Evolutionary conservation across 495 filamentous ascomycete genomes (phyloP).

Genomic region (Lineolata rhizophorae): DNA sequence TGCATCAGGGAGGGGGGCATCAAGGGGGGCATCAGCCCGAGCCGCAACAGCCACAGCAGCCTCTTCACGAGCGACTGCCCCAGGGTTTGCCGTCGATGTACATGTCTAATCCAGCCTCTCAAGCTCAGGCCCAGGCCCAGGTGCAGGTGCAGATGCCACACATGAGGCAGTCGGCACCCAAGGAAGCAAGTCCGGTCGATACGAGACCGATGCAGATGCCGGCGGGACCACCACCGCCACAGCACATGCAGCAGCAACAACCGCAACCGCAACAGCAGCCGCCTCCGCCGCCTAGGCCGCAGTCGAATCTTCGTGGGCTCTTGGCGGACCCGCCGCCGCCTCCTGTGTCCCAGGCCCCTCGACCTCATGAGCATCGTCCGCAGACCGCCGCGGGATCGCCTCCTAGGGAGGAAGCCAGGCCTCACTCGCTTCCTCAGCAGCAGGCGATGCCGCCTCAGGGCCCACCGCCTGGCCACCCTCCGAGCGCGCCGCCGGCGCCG

Average conservation of each 20-base stretch:
- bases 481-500: neutral
- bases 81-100: neutral
- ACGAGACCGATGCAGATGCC: too few species aligned
- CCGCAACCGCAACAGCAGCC: too few species aligned
- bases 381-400: neutral
- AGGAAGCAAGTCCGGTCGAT: too few species aligned
- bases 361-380: conserved; percentile 2
- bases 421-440: neutral
- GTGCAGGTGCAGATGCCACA: too few species aligned
- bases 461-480: neutral
- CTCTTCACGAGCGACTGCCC: neutral
- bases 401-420: neutral
- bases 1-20: neutral
- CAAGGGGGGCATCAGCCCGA: neutral
- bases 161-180: too few species aligned
- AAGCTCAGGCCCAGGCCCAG: too few species aligned
- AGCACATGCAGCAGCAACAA: too few species aligned
- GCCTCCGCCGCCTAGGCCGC: too few species aligned
- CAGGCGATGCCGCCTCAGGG: neutral
- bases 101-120: neutral
- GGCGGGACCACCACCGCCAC: too few species aligned
- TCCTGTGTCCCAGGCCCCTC: conserved; percentile 1
- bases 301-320: too few species aligned
- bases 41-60: neutral
- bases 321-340: neutral